Base-by-base conservation (phyloP, 1,284 basidiomycete genomes). In the Tylopilus orsonianus region DNA sequence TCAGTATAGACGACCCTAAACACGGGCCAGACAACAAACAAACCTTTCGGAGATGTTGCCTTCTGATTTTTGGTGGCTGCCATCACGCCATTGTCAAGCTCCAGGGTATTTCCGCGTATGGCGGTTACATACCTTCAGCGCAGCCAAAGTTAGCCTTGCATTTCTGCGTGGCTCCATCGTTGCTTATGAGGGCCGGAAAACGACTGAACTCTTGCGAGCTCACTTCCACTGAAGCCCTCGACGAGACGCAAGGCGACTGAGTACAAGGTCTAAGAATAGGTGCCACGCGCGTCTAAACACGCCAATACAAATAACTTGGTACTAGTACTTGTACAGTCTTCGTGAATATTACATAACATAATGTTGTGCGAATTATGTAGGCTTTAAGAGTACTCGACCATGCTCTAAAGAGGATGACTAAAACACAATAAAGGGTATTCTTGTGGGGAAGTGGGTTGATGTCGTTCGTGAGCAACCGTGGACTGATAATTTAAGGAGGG, bases 101-200 rank as follows among this genome's bases (percentile, higher is more conserved):
- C 32, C 12, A 37, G 32, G 12, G 24, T 36, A 24, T 30, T 38
- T 40, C 8, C 35, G n/a, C 16, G 13, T 5, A 38, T 8, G 46
- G n/a, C n/a, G n/a, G 34, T 48, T 38, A 12, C 22, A 14, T 60
- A 68, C 64, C 65, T 66, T 69, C 33, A 69, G 42, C 14, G 65
- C 53, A 33, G 57, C 33, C 13, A 66, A 46, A 24, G 41, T 40
- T 16, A 50, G 43, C 32, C 14, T 59, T 38, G 55, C 48, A 35
- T 44, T 54, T 23, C 26, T 48, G 13, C 33, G 49, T 44, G 63
- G 42, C 41, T 63, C 61, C 64, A 70, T 66, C 10, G 34, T 46
- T 36, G 19, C 47, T 38, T 41, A 29, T 20, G 36, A 41, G 22
- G 24, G 27, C 19, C 22, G 29, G 34, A 37, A 10, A 33, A 41